phyloP scores from a whole-genome alignment of 1,284 basidiomycete species.

The Hemileia vastatrix region DNA sequence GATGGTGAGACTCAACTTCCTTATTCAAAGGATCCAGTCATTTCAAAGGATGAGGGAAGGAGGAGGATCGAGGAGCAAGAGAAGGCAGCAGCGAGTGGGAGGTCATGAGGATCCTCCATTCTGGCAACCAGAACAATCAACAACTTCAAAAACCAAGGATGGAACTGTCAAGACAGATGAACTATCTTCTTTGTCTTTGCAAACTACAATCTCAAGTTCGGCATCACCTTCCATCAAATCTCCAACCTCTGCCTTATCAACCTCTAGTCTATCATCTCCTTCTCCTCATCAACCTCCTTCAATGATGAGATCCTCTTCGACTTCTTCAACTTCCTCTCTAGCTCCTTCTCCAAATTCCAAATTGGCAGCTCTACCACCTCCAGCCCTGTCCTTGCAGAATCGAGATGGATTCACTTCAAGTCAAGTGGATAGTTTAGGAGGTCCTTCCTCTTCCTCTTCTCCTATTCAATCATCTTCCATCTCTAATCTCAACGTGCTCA shows the following conservation, averaged over 20 bases:
- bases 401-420: too few relatives aligned
- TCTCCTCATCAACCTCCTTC: background rate
- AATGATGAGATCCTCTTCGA: background rate
- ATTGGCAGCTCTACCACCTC: background rate
- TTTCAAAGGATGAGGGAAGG: background rate
- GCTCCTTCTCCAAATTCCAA: background rate
- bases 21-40: too few relatives aligned
- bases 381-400: too few relatives aligned
- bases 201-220: background rate
- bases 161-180: too few relatives aligned
- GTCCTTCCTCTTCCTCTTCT: background rate
- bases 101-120: constrained; percentile 1
- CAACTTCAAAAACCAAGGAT: background rate
- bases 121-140: background rate
- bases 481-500: background rate
- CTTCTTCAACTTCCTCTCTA: background rate
- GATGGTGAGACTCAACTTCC: background rate
- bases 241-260: background rate
- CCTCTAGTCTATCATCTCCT: background rate
- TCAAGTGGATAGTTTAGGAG: background rate
- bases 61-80: background rate
- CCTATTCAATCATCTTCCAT: background rate
- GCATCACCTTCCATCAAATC: background rate
- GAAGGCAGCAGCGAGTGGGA: background rate
- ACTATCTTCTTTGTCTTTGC: too few relatives aligned